Base-by-base conservation (phyloP, 2,329 filamentous ascomycete genomes). In the Phaeomoniella chlamydospora region DNA sequence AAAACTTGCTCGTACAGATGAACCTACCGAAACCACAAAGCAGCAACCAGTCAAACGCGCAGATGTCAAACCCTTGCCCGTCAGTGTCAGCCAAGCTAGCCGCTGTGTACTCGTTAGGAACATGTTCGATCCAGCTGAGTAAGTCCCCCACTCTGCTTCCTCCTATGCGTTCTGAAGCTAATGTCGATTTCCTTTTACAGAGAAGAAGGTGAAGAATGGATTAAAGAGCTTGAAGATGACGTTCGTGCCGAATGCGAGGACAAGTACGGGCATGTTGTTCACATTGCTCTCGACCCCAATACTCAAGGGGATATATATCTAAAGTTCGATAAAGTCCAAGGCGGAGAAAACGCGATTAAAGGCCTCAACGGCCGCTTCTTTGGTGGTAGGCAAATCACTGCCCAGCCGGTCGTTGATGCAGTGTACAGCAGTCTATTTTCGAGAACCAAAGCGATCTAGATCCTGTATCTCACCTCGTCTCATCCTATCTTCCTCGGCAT, bases 381-480 rank as follows among this genome's bases (percentile, higher is more conserved):
- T 61, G 90, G 85, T 54, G 84, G 84, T 52, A 76, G 79, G 53
- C 85, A 84, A 68, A 93, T 98, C 59, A 88, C 82, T 56, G 90
- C 88, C 50, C 81, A 86, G 45, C 90, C 87, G 58, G 85, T 98
- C 64, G 88, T 96, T 59, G 90, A 98, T 62, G 88, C 88, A 53
- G 85, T 98, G 65, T 98, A 96, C 76, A 90, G 84, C 75, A 92
- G 82, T 71, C 75, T 93, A 62, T 94, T 90, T 68, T 82, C 80
- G 61, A 79, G 82, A 58, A 83, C 80, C 50, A 81, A 81, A 62
- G 80, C 80, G 58, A 82, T 86, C 50, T 87, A 64, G 70, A 36
- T 17, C 18, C 12, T 39, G 33, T 18, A 30, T 17, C 14, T 26
- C 22, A 6, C 22, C 22, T 26, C 22, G 22, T 6, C n/a, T 26